Percentiles rank a stretch among this genome's conserved stretches.
Evolutionary conservation across 1,284 basidiomycete species (phyloP).

Genomic region (Cutaneotrichosporon sp.): DNA sequence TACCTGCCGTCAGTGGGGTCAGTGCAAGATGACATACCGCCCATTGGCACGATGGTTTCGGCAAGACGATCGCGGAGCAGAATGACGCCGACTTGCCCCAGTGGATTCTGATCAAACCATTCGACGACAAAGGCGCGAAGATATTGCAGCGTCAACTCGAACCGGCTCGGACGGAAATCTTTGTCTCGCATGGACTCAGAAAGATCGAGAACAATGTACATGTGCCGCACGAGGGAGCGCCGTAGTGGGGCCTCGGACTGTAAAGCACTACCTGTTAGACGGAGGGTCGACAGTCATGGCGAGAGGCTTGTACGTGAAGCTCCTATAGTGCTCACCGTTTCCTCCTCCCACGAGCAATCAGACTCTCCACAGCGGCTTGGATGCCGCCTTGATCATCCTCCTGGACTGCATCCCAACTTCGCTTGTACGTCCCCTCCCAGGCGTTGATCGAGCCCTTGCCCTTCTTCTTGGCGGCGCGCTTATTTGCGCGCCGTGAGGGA

Average conservation of each 20-base stretch:
- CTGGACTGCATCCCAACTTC: constrained; percentile 93
- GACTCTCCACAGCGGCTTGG: constrained; percentile 80
- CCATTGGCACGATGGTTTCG: constrained; percentile 80
- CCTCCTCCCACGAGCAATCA: constrained; percentile 77
- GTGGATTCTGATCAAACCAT: constrained; percentile 99
- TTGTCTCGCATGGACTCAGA: constrained; percentile 90
- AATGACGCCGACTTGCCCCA: constrained; percentile 93
- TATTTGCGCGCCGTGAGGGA: constrained; percentile 9
- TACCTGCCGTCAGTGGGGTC: constrained; percentile 56
- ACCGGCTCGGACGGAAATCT: constrained; percentile 75
- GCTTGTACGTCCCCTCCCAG: constrained; percentile 92
- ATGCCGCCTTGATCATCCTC: constrained; percentile 92
- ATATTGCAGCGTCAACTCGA: constrained; percentile 78
- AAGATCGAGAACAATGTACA: constrained; percentile 83
- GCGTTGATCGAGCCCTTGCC: constrained; percentile 57
- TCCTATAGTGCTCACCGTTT: constrained; percentile 75
- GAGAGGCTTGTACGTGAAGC: too few species aligned
- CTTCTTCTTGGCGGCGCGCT: constrained; percentile 19
- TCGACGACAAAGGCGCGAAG: constrained; percentile 85
- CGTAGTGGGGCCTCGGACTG: constrained; percentile 74
- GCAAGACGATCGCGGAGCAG: constrained; percentile 83
- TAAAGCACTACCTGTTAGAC: constrained; percentile 52
- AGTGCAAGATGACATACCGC: constrained; percentile 56
- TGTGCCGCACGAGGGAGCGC: constrained; percentile 91
- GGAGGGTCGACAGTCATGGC: too few species aligned